Evolutionary conservation across 208 protist genomes (phyloP), one percentile per base, ranked within the genome.

Genomic region (Crithidia thermophila): DNA sequence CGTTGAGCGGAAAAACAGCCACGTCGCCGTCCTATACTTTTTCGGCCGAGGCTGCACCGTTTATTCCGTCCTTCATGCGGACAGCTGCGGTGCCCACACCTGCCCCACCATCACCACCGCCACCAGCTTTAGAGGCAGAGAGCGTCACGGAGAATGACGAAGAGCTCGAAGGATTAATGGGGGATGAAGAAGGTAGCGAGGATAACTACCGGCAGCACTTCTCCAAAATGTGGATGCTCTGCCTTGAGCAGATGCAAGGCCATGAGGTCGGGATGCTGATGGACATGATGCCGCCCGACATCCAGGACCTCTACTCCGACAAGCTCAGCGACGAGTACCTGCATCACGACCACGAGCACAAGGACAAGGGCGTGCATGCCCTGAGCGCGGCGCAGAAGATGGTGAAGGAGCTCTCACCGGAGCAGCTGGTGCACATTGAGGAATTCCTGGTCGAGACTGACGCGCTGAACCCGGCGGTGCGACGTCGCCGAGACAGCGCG

Each of bases 31-130:
- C 55, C 25, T 82, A 77, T n/a, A 63, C 43, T 10, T 79, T 90
- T n/a, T 90, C 85, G 0, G 60, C 72, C 3, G 73, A 85, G 45
- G 86, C 82, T 13, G 42, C 43, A 13, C 86, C 86, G 6, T 92
- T 92, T 61, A 69, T 79, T 16, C 86, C 86, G 8, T 83, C 80
- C 1, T 92, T 84, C 57, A 73, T 89, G 70, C 61, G 61, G 10
- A 37, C 36, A 5, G 36, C 56, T 9, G 20, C 39, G 18, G 25
- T 34, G 18, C 47, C 28, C 10, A n/a, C 75, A 3, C 20, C 28
- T 42, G 42, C 50, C 9, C 40, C 59, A 31, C 30, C 49, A 4
- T 47, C 40, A 43, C 52, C n/a, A 5, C 33, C 64, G 0, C 56
- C 62, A 36, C 33, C 56, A 20, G 21, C 21, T 18, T 46, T 5